Base-by-base conservation (phyloP, 371 early-diverging fungal species). In the Smittium mucronatum region DNA sequence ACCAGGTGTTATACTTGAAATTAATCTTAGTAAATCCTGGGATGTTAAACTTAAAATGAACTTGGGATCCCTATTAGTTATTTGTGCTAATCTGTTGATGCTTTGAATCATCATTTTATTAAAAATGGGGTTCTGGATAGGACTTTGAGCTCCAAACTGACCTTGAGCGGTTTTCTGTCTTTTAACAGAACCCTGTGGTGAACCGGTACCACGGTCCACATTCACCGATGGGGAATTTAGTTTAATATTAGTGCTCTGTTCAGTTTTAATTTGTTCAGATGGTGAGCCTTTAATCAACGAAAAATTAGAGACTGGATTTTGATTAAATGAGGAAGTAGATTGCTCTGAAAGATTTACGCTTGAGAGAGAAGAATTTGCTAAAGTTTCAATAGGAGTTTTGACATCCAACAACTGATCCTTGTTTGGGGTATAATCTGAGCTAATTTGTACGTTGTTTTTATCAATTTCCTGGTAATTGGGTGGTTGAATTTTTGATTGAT, bases 11-110 rank as follows among this genome's bases (percentile, higher is more conserved):
- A 33, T 15, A 16, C 29, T 30, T n/a, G 63, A 28, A 16, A 61
- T 26, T 33, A 61, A 61, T 33, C 63, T 61, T 15, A 61, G 15
- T 33, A 61, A 61, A 30, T 61, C 63, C 26, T 33, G 31, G 26
- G 33, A 11, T 11, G 63, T 11, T 33, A 61, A 30, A n/a, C 31
- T 26, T 5, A 33, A 16, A 11, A 61, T 61, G 33, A 33, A 61
- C 5, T 5, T n/a, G n/a, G 63, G 31, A 26, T 61, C 63, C 63
- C 26, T 61, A 26, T 61, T 61, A 16, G 63, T 61, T n/a, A 61
- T 61, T 33, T 61, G 63, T 11, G 63, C 63, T 11, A 61, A n/a
- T 61, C n/a, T 61, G 26, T 5, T n/a, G 33, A 61, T n/a, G 16
- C 31, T 61, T 61, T 61, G 63, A 5, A 11, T 5, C 11, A 33